Conservation (phyloP, 1,284 basidiomycete species). For the Boletus nobilissimus region DNA sequence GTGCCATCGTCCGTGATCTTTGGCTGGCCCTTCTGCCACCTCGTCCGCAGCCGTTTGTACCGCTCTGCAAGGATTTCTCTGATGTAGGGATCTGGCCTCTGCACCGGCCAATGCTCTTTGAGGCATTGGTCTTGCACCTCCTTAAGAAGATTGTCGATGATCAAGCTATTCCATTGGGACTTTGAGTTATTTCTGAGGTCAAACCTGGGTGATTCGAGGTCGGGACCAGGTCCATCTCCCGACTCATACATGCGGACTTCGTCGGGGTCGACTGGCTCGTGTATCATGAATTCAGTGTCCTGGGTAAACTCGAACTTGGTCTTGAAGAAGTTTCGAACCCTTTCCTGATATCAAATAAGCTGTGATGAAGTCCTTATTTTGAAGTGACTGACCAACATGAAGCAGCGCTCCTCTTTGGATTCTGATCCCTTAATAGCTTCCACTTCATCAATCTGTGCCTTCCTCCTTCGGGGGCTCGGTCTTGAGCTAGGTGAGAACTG, state of each 20-base stretch:
- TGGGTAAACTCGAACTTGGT: background rate
- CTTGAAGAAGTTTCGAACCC: background rate
- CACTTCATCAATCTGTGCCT: background rate
- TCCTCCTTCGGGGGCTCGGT: background rate
- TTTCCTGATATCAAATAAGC: conserved; percentile 7
- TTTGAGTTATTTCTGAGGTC: background rate
- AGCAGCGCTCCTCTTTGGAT: background rate
- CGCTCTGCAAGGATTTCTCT: background rate
- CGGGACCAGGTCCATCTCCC: conserved; percentile 3
- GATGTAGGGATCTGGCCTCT: background rate
- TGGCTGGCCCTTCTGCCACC: background rate
- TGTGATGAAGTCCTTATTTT: background rate
- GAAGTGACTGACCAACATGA: background rate
- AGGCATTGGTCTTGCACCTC: background rate
- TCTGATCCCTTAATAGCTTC: background rate
- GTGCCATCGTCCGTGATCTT: background rate
- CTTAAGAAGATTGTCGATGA: background rate
- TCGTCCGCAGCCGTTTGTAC: background rate
- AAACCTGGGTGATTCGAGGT: background rate
- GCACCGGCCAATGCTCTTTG: background rate
- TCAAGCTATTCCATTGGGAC: background rate
- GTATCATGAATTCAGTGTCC: conserved; percentile 2
- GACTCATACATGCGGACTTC: background rate
- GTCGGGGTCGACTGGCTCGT: background rate
- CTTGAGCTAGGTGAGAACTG: background rate